Base-by-base conservation (phyloP, 768 basidiomycete species). In the Pleurotus citrinopileatus region DNA sequence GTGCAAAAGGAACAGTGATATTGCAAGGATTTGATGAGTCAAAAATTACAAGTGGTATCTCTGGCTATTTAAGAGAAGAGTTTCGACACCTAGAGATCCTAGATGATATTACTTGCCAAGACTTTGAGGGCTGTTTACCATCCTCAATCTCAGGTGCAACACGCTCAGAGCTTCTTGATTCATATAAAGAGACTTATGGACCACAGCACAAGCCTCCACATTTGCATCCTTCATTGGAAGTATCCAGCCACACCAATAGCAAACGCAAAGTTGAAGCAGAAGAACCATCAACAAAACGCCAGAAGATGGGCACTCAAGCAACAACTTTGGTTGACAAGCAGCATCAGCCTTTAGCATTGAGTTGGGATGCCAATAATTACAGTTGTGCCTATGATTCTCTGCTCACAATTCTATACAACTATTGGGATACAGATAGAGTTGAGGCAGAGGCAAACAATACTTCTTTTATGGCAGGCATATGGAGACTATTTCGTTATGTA, bases 11-110 rank as follows among this genome's bases (percentile, higher is more conserved):
- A 5, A 69, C 66, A 2, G 20, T 66, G 1, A 68, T 70, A 34
- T 5, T 70, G 2, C 60, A 67, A 50, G 60, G 55, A 3, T 66
- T 66, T 57, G 50, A 60, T 44, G n/a, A 20, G 3, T 23, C 20
- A 2, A 61, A 57, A 37, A 66, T 67, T 12, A 61, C 42, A n/a
- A 54, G 55, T 12, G 60, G 63, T 4, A 42, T 53, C 1, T 48
- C 48, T 22, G 60, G 59, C 3, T 42, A 47, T 36, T 47, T 64
- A 1, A 26, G 64, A 27, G 57, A 65, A 34, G 66, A 68, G 55
- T 65, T 65, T 50, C 29, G 67, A 42, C 65, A 69, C 29, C 54
- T 67, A 8, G 64, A 69, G 36, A 27, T 71, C 19, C 50, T 71
- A 6, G 61, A 70, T 60, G 56, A 63, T 19, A 65, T 73, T 15